Base-by-base conservation (phyloP, 2,329 filamentous ascomycete genomes). In the Sclerotinia borealis region DNA sequence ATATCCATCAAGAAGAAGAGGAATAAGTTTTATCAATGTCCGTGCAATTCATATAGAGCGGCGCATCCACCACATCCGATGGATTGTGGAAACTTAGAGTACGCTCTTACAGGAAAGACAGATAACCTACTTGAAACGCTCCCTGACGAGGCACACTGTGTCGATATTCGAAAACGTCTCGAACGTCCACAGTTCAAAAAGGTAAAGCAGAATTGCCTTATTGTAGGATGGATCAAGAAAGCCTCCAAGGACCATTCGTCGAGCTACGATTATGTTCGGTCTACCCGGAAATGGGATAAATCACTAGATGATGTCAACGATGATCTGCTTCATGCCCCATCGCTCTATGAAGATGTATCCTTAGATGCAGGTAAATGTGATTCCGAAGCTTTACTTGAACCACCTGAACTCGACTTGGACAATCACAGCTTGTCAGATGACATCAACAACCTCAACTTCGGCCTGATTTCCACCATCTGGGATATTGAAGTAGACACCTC, bases 201-300 rank as follows among this genome's bases (percentile, higher is more conserved):
- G 9, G 10, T 43, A 9, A 43, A 43, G 41, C 19, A n/a, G 4
- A 43, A 43, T 22, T 43, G 41, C 41, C 41, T 43, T 43, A 3
- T 43, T 22, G 19, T 43, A n/a, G 41, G 41, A 43, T 43, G 41
- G 41, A 43, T 43, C 27, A 22, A 31, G 27, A 19, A 31, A 29
- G 19, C 8, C 41, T 10, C n/a, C 1, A 22, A 10, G 4, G 41
- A 22, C 22, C 4, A 19, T 43, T n/a, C 19, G 19, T 43, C 41
- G n/a, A 43, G 41, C 22, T 19, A 9, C 25, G 52, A 43, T 11
- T 3, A 31, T 52, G 4, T 37, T 17, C n/a, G 4, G 19, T 25
- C 13, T 4, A 1, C 13, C 4, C 7, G n/a, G 17, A 19, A 1
- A 52, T 5, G 1, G 2, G 9, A 37, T 1, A 27, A 9, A 2